Evolutionary conservation across 352 stramenopile species (phyloP).

Genomic region (Phytophthora europaea): DNA sequence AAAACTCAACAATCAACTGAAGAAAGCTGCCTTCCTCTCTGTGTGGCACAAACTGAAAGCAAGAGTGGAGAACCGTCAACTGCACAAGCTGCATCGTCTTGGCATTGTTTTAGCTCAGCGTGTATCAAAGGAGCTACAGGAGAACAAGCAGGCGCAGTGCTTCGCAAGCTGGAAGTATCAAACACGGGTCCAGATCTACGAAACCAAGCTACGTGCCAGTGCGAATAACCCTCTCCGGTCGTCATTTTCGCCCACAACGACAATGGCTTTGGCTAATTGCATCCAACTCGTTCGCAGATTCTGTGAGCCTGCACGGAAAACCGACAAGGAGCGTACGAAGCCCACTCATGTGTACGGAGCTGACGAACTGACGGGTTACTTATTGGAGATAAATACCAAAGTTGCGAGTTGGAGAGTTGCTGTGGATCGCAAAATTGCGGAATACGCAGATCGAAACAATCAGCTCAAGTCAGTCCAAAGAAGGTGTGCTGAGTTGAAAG

Average conservation of each 20-base stretch:
- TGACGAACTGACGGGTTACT: conserved; percentile 38
- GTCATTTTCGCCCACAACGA: conserved; percentile 38
- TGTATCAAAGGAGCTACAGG: conserved; percentile 21
- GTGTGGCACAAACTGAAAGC: conserved; percentile 32
- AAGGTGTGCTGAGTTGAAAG: conserved; percentile 57
- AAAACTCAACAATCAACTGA: conserved; percentile 21
- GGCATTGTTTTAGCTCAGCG: conserved; percentile 15
- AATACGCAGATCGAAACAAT: conserved; percentile 53
- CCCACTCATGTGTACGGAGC: background rate
- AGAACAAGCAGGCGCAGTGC: conserved; percentile 18
- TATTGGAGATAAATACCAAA: conserved; percentile 60
- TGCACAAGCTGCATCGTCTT: conserved; percentile 21
- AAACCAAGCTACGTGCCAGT: conserved; percentile 17
- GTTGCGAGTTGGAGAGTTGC: conserved; percentile 54
- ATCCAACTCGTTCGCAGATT: conserved; percentile 58
- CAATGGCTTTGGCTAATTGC: conserved; percentile 53
- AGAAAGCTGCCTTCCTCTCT: conserved; percentile 12
- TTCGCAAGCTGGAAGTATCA: conserved; percentile 34
- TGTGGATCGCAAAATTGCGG: conserved; percentile 54
- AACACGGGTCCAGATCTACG: conserved; percentile 12
- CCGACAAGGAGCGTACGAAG: conserved; percentile 16
- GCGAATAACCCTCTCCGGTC: conserved; percentile 17
- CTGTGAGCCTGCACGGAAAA: conserved; percentile 39
- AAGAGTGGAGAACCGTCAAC: conserved; percentile 25
- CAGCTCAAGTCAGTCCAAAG: conserved; percentile 54